Evolutionary conservation across 169 alveolate genomes (phyloP).

Genomic region (Theileria sp.): DNA sequence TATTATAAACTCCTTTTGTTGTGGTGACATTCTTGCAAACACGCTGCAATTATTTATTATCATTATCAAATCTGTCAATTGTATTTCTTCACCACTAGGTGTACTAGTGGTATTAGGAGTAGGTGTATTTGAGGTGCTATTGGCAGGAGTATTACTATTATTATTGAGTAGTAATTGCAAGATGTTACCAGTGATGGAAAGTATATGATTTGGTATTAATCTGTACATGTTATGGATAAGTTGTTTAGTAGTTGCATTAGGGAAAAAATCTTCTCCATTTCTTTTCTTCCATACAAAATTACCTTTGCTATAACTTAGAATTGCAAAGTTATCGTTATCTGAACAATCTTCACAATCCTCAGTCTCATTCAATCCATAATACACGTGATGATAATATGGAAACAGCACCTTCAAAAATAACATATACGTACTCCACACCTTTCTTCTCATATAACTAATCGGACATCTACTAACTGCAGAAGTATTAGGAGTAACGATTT

Average conservation of each 20-base stretch:
- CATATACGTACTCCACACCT: background rate
- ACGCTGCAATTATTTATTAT: conserved; percentile 74
- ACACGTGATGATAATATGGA: background rate
- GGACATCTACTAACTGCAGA: background rate
- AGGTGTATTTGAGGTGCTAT: background rate
- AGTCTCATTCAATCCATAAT: background rate
- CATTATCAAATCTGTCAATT: conserved; percentile 43
- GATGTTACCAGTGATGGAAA: conserved; percentile 55
- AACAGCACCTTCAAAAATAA: background rate
- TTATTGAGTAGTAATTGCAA: conserved; percentile 23
- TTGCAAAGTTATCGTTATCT: conserved; percentile 46
- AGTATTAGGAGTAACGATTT: too few relatives aligned
- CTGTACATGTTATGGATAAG: conserved; percentile 32
- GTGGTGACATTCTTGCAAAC: conserved; percentile 96
- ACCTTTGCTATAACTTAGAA: conserved; percentile 14
- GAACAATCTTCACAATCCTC: background rate
- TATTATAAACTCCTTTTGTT: conserved; percentile 86
- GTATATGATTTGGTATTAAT: conserved; percentile 10
- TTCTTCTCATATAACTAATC: background rate
- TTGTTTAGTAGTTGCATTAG: background rate
- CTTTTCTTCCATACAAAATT: conserved; percentile 48
- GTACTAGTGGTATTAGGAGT: background rate
- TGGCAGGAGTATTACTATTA: background rate
- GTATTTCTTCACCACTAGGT: conserved; percentile 11
- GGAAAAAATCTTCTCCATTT: conserved; percentile 37